Conservation (phyloP, 176 grass and related monocot genomes). For the Calamus simplicifolius region DNA sequence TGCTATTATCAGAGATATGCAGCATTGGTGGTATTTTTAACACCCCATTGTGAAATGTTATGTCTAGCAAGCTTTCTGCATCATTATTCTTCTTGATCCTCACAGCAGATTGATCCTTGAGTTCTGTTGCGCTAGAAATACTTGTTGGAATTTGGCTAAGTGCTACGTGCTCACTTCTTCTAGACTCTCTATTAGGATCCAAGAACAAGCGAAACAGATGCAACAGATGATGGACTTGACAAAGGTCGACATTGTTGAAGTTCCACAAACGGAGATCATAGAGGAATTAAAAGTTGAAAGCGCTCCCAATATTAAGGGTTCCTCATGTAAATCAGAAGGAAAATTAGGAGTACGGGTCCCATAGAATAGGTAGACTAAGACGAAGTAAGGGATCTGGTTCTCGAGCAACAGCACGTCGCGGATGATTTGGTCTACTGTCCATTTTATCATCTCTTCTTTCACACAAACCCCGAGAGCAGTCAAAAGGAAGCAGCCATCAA, state of each 20-base stretch:
- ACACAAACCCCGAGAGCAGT: slow-evolving; percentile 17
- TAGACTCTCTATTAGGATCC: slow-evolving; percentile 21
- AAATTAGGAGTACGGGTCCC: no score
- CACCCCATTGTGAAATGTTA: slow-evolving; percentile 34
- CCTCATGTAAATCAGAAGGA: no score
- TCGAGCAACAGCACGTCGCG: slow-evolving; percentile 39
- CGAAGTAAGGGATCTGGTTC: slow-evolving; percentile 46
- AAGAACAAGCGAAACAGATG: slow-evolving; percentile 47
- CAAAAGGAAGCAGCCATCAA: slow-evolving; percentile 46
- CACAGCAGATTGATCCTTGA: slow-evolving; percentile 21
- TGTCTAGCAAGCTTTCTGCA: slow-evolving; percentile 17
- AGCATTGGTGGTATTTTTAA: slow-evolving; percentile 30
- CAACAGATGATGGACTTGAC: slow-evolving; percentile 29
- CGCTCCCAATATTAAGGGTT: no score
- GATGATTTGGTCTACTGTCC: slow-evolving; percentile 40
- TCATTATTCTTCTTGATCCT: slow-evolving; percentile 12
- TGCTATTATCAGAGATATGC: slow-evolving; percentile 32
- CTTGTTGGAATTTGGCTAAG: background rate
- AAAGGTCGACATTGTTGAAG: no score
- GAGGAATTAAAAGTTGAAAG: no score
- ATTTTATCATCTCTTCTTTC: slow-evolving; percentile 22
- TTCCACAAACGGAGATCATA: no score
- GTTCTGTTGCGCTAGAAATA: slow-evolving; percentile 32
- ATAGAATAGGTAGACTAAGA: background rate
- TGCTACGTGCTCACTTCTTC: no score